Evolutionary conservation across 1,139 yeast species (phyloP).

Genomic region (Scheffersomyces cryptocercus): DNA sequence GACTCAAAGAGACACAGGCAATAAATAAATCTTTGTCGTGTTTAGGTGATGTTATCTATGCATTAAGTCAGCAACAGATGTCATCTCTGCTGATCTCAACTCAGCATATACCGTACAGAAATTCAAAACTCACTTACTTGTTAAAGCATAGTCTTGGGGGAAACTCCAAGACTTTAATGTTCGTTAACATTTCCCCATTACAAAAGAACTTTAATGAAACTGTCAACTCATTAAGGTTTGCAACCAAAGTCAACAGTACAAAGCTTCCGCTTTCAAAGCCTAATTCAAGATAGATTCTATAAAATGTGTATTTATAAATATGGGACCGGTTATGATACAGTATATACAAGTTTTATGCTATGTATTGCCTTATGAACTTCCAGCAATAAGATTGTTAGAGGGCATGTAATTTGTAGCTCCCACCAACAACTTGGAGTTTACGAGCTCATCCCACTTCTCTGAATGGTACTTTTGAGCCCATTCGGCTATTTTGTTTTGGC

Average conservation of each 20-base stretch:
- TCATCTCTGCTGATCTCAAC: constrained; percentile 36
- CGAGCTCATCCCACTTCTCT: constrained; percentile 49
- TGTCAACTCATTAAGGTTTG: constrained; percentile 82
- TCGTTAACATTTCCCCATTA: constrained; percentile 83
- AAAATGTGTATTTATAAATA: neutral
- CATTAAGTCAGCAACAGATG: constrained; percentile 50
- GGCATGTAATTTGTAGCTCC: constrained; percentile 38
- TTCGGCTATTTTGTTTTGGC: constrained; percentile 46
- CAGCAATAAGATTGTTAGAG: constrained; percentile 16
- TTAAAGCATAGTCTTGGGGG: constrained; percentile 86
- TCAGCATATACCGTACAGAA: constrained; percentile 53
- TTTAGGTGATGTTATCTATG: constrained; percentile 85
- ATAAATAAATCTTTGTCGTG: constrained; percentile 88
- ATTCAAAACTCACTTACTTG: constrained; percentile 72
- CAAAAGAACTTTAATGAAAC: constrained; percentile 70
- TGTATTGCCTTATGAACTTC: constrained; percentile 2
- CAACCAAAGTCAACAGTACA: constrained; percentile 73
- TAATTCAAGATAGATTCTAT: constrained; percentile 5
- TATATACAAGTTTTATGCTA: constrained; percentile 4
- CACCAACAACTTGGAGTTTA: constrained; percentile 37
- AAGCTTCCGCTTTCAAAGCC: constrained; percentile 20
- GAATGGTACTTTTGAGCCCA: constrained; percentile 56
- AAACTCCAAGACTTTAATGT: constrained; percentile 87
- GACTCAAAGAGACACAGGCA: constrained; percentile 84
- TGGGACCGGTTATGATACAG: neutral